A percentile compares a stretch with the other conserved stretches of the same genome.
phyloP scores from a whole-genome alignment of 495 filamentous ascomycete species.

The Talaromyces ruber region DNA sequence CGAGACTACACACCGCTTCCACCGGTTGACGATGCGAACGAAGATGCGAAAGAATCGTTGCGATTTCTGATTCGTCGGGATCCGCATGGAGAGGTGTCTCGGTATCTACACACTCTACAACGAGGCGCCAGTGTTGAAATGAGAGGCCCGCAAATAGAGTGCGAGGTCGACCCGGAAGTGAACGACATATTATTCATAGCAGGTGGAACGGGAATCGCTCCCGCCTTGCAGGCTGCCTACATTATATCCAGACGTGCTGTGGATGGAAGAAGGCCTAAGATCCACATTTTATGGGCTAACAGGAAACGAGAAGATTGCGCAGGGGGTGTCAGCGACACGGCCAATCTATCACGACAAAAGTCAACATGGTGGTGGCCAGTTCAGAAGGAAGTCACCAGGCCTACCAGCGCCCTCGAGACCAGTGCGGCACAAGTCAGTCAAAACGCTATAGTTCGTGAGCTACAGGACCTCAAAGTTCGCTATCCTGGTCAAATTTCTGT shows the following conservation, averaged over 20 bases:
- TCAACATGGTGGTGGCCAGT: not conserved
- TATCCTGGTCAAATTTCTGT: conserved; percentile 49
- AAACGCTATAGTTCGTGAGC: conserved; percentile 44
- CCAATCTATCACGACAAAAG: conserved; percentile 6
- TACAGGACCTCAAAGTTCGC: conserved; percentile 48
- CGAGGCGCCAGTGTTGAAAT: conserved; percentile 58
- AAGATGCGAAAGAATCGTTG: conserved; percentile 30
- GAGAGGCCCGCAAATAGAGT: conserved; percentile 70
- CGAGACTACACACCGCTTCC: conserved; percentile 86
- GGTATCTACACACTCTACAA: conserved; percentile 56
- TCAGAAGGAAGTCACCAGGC: not conserved
- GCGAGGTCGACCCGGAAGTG: conserved; percentile 44
- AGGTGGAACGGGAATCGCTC: conserved; percentile 89
- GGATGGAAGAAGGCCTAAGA: conserved; percentile 21
- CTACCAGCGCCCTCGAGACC: not conserved
- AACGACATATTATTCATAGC: conserved; percentile 71
- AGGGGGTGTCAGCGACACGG: conserved; percentile 31
- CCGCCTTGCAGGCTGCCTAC: conserved; percentile 71
- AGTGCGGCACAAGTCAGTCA: not conserved
- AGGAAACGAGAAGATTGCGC: conserved; percentile 48
- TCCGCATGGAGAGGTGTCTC: conserved; percentile 53
- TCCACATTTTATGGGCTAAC: conserved; percentile 65
- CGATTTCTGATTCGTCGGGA: conserved; percentile 48
- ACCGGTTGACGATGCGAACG: conserved; percentile 20
- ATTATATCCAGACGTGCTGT: conserved; percentile 37